A percentile compares a stretch with the other conserved stretches of the same genome.
These are phyloP conservation scores for Fusarium concolor DNA, from an alignment of 2,329 filamentous ascomycete species.

Conservation along the genomic window DNA sequence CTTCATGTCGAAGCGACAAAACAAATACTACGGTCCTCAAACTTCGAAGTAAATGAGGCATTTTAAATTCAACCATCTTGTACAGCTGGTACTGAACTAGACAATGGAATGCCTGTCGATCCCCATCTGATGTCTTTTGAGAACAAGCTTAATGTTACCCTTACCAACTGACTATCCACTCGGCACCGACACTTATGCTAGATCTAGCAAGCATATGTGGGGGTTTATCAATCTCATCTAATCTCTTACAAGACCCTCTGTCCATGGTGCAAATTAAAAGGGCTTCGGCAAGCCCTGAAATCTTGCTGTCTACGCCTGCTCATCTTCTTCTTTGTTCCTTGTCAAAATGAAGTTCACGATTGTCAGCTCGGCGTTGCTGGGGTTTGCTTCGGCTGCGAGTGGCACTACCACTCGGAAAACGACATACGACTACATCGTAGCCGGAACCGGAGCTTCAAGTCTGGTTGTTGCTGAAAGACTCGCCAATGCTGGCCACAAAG, in stretches of 20 bases:
- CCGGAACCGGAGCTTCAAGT: conserved; percentile 41
- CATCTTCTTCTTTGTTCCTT: background rate
- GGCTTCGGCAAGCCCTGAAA: background rate
- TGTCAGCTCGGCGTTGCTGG: conserved; percentile 20
- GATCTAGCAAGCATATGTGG: conserved; percentile 12
- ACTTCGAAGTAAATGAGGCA: background rate
- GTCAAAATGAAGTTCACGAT: conserved; percentile 29
- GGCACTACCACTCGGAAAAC: conserved; percentile 17
- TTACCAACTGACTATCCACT: conserved; percentile 34
- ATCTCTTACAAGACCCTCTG: conserved; percentile 22
- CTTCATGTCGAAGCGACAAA: too few species aligned
- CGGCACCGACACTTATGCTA: conserved; percentile 16
- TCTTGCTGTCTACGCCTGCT: background rate
- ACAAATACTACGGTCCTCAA: background rate
- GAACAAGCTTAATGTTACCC: conserved; percentile 29
- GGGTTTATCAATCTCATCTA: conserved; percentile 43
- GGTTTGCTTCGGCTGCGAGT: conserved; percentile 24
- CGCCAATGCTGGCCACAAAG: conserved; percentile 71
- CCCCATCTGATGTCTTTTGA: conserved; percentile 9
- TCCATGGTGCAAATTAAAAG: conserved; percentile 1
- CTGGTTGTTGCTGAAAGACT: conserved; percentile 55
- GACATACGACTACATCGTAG: conserved; percentile 41
- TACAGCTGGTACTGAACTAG: background rate
- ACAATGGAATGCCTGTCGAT: conserved; percentile 14
- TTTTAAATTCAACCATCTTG: background rate